Evolutionary conservation across 805 yeast genomes (phyloP).

Genomic region (Yarrowia sp.): DNA sequence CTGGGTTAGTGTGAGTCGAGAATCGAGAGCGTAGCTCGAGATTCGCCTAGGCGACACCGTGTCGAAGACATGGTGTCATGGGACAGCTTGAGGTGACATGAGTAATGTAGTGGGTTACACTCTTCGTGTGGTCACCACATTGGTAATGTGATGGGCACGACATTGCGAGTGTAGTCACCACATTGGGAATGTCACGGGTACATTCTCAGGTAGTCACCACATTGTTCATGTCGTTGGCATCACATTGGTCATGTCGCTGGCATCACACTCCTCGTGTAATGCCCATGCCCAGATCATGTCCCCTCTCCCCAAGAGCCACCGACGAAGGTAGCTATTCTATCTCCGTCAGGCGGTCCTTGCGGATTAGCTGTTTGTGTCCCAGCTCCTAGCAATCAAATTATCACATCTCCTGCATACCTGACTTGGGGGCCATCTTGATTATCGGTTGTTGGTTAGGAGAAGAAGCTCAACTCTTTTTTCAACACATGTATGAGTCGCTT

Average conservation of each 20-base stretch:
- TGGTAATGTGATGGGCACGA: too few species aligned
- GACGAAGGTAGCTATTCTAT: slow-evolving; percentile 37
- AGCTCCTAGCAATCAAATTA: slow-evolving; percentile 39
- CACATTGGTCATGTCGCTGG: too few species aligned
- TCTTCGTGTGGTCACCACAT: too few species aligned
- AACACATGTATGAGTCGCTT: slow-evolving; percentile 20
- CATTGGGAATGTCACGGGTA: too few species aligned
- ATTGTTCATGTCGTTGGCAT: too few species aligned
- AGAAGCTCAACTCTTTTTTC: slow-evolving; percentile 37
- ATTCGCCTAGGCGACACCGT: too few species aligned
- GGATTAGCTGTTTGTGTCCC: slow-evolving; percentile 27
- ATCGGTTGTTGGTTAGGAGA: slow-evolving; percentile 36
- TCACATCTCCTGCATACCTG: slow-evolving; percentile 40
- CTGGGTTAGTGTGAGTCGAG: slow-evolving; percentile 44
- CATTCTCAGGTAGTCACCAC: too few species aligned
- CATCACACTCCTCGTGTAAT: too few species aligned
- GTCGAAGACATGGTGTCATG: too few species aligned
- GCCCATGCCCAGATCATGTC: background rate
- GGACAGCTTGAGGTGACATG: too few species aligned
- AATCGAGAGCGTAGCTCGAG: background rate
- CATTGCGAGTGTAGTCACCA: too few species aligned
- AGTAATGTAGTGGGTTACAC: too few species aligned
- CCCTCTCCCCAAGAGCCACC: slow-evolving; percentile 24
- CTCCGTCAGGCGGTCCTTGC: slow-evolving; percentile 40
- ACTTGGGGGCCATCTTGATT: slow-evolving; percentile 40